Conservation (phyloP, 2,329 filamentous ascomycete species). For the Paecilomyces sp. region DNA sequence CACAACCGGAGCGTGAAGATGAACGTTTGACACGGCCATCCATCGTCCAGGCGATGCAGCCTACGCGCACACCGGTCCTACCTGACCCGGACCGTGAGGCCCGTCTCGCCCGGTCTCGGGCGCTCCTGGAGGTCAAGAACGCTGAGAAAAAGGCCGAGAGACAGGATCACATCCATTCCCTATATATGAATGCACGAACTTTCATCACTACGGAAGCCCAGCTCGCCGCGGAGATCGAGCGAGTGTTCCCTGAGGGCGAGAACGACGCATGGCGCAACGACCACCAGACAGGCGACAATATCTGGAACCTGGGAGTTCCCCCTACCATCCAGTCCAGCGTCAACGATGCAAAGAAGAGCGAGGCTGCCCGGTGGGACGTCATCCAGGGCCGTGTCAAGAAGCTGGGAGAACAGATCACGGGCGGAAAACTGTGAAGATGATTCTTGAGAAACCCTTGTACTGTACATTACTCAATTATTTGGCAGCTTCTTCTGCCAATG, state of each 20-base stretch:
- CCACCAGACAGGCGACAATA: conserved; percentile 35
- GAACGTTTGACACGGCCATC: conserved; percentile 68
- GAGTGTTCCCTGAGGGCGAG: conserved; percentile 62
- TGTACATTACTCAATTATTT: conserved; percentile 14
- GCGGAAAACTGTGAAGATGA: conserved; percentile 50
- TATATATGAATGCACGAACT: conserved; percentile 79
- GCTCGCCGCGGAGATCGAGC: conserved; percentile 65
- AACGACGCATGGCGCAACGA: conserved; percentile 36
- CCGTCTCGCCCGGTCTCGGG: conserved; percentile 39
- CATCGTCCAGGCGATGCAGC: conserved; percentile 47
- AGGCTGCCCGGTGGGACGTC: conserved; percentile 31
- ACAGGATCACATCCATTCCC: conserved; percentile 67
- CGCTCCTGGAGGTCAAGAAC: conserved; percentile 36
- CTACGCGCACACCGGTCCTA: conserved; percentile 44
- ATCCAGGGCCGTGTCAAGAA: conserved; percentile 54
- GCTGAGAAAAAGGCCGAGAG: conserved; percentile 52
- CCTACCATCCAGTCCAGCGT: conserved; percentile 31
- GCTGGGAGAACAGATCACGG: conserved; percentile 61
- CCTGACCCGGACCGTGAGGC: conserved; percentile 58
- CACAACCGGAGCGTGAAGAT: conserved; percentile 64
- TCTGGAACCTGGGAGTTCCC: conserved; percentile 46
- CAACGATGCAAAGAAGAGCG: conserved; percentile 22
- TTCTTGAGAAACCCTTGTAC: conserved; percentile 9
- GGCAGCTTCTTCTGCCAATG: not conserved
- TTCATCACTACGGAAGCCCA: conserved; percentile 83